These are phyloP conservation scores for Stromatinia cepivora DNA, from an alignment of 2,329 filamentous ascomycete genomes.

Conservation along the genomic window DNA sequence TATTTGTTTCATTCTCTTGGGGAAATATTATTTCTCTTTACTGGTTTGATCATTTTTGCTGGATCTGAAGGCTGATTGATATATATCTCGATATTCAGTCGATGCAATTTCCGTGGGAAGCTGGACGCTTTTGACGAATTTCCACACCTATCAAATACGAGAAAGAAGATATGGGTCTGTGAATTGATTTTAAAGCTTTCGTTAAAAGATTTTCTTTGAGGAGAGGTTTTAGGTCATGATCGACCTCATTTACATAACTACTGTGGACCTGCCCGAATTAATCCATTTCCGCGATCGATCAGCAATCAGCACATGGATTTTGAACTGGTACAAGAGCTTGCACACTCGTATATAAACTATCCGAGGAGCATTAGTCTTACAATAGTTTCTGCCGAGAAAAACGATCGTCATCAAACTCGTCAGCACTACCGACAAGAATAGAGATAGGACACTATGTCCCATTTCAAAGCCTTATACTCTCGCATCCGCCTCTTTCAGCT, in stretches of 20 bases:
- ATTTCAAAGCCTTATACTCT: constrained; percentile 62
- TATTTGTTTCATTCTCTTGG: no score
- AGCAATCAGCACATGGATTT: no score
- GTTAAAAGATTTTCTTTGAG: constrained; percentile 30
- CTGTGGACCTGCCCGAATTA: constrained; percentile 60
- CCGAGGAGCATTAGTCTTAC: constrained; percentile 56
- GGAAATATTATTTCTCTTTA: no score
- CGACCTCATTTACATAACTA: constrained; percentile 51
- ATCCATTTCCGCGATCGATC: constrained; percentile 48
- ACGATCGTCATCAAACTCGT: constrained; percentile 53
- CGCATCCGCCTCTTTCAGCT: constrained; percentile 43
- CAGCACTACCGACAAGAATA: constrained; percentile 43
- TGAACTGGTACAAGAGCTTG: constrained; percentile 48
- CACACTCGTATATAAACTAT: constrained; percentile 55
- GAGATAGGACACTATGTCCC: constrained; percentile 47
- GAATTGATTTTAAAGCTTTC: constrained; percentile 37
- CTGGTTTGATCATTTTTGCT: no score
- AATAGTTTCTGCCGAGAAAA: constrained; percentile 56
- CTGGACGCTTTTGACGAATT: constrained; percentile 31
- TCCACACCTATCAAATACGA: constrained; percentile 32
- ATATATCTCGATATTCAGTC: no score
- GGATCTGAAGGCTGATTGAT: no score
- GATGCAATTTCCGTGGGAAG: constrained; percentile 26
- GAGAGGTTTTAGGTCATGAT: constrained; percentile 35
- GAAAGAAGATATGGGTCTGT: constrained; percentile 28